These are phyloP conservation scores for Capronia americana DNA, from an alignment of 2,329 filamentous ascomycete genomes.

Conservation along the genomic window DNA sequence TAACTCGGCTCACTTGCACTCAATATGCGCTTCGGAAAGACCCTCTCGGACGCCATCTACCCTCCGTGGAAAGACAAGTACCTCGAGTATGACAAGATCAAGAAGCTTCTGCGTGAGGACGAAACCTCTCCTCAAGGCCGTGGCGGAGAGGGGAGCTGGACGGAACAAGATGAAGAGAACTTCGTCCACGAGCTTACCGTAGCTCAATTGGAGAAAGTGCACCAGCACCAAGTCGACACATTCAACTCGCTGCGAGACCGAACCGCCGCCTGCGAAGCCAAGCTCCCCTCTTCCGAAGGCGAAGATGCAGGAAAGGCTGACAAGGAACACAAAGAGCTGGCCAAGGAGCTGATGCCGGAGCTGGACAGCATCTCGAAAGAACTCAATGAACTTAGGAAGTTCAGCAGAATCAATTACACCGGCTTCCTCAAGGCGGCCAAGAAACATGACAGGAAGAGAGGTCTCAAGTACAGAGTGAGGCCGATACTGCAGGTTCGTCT, in stretches of 20 bases:
- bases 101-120: slow-evolving; percentile 83
- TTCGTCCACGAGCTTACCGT: slow-evolving; percentile 97
- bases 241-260: slow-evolving; percentile 81
- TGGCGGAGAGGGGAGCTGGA: slow-evolving; percentile 73
- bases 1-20: not conserved
- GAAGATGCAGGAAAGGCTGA: slow-evolving; percentile 46
- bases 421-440: slow-evolving; percentile 98
- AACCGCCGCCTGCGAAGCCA: slow-evolving; percentile 71
- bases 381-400: slow-evolving; percentile 91
- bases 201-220: slow-evolving; percentile 92
- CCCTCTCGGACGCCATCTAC: slow-evolving; percentile 79
- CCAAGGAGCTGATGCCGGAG: slow-evolving; percentile 74
- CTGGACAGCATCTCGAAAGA: slow-evolving; percentile 88
- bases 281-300: slow-evolving; percentile 61
- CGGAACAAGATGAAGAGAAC: slow-evolving; percentile 87
- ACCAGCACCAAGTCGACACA: slow-evolving; percentile 83
- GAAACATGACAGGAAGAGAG: slow-evolving; percentile 96
- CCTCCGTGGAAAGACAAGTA: slow-evolving; percentile 90
- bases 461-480: slow-evolving; percentile 82
- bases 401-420: slow-evolving; percentile 95
- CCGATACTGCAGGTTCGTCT: slow-evolving; percentile 91
- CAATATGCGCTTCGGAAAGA: slow-evolving; percentile 90
- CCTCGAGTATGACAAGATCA: slow-evolving; percentile 94
- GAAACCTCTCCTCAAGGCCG: slow-evolving; percentile 55
- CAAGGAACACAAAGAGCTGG: slow-evolving; percentile 59